Percentiles rank a stretch among this genome's conserved stretches.
phyloP scores from a whole-genome alignment of 768 basidiomycete genomes.

The Collybiopsis confluens region DNA sequence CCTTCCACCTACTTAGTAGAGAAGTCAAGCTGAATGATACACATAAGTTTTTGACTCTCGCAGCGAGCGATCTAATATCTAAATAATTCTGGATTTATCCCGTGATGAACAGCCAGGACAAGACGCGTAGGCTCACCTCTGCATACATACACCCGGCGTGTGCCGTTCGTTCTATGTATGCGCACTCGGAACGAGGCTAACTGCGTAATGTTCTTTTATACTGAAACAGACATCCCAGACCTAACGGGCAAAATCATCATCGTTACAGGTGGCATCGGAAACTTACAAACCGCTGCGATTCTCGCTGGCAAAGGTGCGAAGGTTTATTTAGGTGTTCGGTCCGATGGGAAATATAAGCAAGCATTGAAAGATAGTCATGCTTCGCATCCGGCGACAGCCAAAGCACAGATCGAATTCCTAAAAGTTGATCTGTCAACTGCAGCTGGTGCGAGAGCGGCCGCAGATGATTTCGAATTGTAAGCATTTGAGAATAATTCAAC shows the following conservation, averaged over 20 bases:
- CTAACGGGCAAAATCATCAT: background rate
- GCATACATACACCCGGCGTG: no score
- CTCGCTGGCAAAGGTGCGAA: background rate
- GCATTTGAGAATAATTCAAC: no score
- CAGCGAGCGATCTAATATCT: no score
- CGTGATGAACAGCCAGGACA: no score
- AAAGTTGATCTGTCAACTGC: background rate
- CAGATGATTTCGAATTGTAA: background rate
- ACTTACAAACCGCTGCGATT: background rate
- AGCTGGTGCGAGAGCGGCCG: background rate
- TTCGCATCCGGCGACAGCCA: background rate
- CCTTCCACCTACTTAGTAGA: no score
- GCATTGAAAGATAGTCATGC: background rate
- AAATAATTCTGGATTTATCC: no score
- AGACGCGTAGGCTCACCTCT: no score
- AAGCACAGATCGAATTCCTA: background rate
- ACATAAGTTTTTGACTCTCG: no score
- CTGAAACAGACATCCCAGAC: background rate
- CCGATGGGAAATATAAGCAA: background rate
- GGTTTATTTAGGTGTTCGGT: background rate
- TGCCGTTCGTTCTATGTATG: no score
- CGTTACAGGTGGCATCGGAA: conserved; percentile 1
- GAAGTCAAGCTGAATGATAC: no score
- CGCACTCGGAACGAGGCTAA: no score
- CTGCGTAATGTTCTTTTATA: background rate